A percentile compares a stretch with the other conserved stretches of the same genome.
These are phyloP conservation scores for Nasturtium officinale DNA, from an alignment of 345 rosid species.

Conservation along the genomic window DNA sequence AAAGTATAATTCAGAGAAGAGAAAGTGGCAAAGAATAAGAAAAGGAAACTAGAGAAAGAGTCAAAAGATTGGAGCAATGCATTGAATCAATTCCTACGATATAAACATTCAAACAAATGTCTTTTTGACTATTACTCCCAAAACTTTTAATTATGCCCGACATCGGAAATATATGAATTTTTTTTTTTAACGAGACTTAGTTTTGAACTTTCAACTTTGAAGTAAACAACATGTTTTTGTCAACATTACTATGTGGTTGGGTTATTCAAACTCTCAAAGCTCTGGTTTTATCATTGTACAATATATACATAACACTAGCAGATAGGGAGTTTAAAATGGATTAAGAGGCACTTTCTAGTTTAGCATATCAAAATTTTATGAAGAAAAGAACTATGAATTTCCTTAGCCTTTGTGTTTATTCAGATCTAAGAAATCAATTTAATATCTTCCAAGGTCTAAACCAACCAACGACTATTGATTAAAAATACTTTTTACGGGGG, in stretches of 20 bases:
- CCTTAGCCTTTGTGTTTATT: not conserved
- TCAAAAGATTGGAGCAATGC: slow-evolving; percentile 38
- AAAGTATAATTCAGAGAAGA: not conserved
- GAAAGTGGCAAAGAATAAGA: too few species aligned
- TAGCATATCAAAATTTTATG: not conserved
- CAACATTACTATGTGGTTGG: not conserved
- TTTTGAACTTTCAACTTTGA: not conserved
- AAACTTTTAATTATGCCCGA: not conserved
- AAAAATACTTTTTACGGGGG: not conserved
- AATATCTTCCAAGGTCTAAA: not conserved
- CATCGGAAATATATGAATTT: not conserved
- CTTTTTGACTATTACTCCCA: slow-evolving; percentile 16
- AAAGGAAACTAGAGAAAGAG: not conserved
- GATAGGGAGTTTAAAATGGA: too few species aligned
- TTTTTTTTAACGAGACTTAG: not conserved
- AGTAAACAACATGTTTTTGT: not conserved
- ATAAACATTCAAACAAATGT: slow-evolving; percentile 28
- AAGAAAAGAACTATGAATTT: not conserved
- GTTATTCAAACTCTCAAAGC: slow-evolving; percentile 2
- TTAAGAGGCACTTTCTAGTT: not conserved
- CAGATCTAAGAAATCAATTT: not conserved
- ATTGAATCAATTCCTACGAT: slow-evolving; percentile 26
- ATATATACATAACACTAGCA: not conserved
- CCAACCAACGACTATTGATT: not conserved
- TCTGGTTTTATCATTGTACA: not conserved